Evolutionary conservation across 306 rosid genomes (phyloP).

Genomic region (Cucumis hystrix): DNA sequence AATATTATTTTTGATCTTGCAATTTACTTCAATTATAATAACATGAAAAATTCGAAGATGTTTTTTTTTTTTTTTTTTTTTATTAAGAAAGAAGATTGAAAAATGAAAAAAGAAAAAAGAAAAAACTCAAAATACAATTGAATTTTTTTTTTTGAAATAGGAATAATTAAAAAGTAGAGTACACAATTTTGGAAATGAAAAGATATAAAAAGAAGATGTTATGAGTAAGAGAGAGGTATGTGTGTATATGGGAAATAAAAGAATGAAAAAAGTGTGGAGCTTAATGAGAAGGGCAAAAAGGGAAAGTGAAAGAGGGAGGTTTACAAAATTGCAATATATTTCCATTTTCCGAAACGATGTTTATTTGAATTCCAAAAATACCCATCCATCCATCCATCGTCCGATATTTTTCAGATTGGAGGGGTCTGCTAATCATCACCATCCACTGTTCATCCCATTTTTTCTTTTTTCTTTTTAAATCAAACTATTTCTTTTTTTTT

Average conservation of each 20-base stretch:
- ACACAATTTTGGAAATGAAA: not conserved
- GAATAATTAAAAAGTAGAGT: no score
- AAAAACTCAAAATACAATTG: no score
- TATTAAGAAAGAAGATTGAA: no score
- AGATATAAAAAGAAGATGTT: no score
- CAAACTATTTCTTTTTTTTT: not conserved
- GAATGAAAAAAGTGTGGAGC: not conserved
- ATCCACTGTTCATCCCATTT: not conserved
- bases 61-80: no score
- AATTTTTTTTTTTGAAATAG: no score
- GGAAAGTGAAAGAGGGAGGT: not conserved
- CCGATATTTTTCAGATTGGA: conserved; percentile 10
- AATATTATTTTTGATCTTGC: no score
- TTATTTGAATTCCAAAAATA: not conserved
- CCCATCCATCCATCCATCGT: not conserved
- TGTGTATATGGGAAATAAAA: not conserved
- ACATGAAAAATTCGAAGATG: no score
- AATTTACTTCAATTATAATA: no score
- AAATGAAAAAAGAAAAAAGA: no score
- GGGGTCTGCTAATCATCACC: conserved; percentile 13
- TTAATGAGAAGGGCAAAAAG: not conserved
- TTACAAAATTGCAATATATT: not conserved
- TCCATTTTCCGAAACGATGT: not conserved
- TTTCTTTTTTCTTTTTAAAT: not conserved
- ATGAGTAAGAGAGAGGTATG: not conserved